Base-by-base conservation (phyloP, 2,329 filamentous ascomycete genomes). In the Fusarium liriodendri region DNA sequence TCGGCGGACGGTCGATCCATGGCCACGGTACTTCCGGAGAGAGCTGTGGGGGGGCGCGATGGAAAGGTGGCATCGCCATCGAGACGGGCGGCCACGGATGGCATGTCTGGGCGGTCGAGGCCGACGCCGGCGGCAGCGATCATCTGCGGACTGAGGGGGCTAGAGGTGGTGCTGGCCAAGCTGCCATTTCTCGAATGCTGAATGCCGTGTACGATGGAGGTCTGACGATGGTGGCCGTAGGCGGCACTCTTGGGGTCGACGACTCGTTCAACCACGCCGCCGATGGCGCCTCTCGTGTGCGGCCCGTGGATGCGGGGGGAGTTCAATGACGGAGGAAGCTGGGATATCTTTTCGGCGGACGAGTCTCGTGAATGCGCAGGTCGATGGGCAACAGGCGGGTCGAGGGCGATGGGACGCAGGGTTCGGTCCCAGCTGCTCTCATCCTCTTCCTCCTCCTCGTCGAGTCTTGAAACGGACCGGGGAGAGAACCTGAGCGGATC, bases 181-280 rank as follows among this genome's bases (percentile, higher is more conserved):
- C 95, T 98, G 77, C 95, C 93, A 88, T 97, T 97, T 84, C 96
- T 88, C 78, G 90, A 90, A 89, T 99, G 97, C 82, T 98, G 95
- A 76, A 97, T 92, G 79, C 97, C 96, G 90, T 98, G 94, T 66
- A 98, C 95, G 77, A 98, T 98, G 58, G 96, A 98, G 1, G 96
- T 97, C 85, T 99, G 95, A 64, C 97, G 92, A 84, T 98, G 95
- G 82, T 99, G 95, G 69, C 94, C 94, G 87, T 98, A 91, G 27
- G 86, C 79, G 37, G 84, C 84, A 50, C 83, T 83, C 79, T 91
- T 91, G 57, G 86, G 75, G 50, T 91, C 90, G 69, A 87, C 82
- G n/a, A 85, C 80, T 74, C 88, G 86, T 76, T 90, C 89, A 68
- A 87, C 82, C 60, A 86, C 81, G 35, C 82, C 82, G 65, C 81